Base-by-base conservation (phyloP, 148 eudicot genomes). In the Rheum nobile region DNA sequence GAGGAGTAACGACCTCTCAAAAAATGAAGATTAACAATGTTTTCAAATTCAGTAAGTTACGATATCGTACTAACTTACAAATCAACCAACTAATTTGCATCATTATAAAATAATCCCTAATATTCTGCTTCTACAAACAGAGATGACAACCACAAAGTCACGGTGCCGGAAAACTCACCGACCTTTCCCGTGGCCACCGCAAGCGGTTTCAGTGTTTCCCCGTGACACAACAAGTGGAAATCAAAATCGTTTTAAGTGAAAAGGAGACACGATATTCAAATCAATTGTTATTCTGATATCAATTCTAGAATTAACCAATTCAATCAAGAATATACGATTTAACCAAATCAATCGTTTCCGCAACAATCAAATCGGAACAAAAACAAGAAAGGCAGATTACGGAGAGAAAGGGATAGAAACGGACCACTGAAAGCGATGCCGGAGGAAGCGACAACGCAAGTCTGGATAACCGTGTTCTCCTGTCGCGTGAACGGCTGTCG, bases 391-490 rank as follows among this genome's bases (percentile, higher is more conserved):
- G 0, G 21, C 29, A 6, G 37, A 31, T 31, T 22, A 17, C 11
- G 13, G 6, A 26, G 21, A 47, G 37, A 31, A 0, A 8, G 11
- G 22, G 48, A 69, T 38, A 69, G 47, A 73, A 28, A 82, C 79
- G 67, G 0, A 84, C 86, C 86, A 68, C 83, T 78, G 43, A 81
- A 81, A 21, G 86, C 86, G 32, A 84, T 81, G 31, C 86, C 82
- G 34, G 86, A 67, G 24, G 84, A 65, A 12, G 86, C 86, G 48
- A 84, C 86, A 14, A 84, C 84, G 63, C 84, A 81, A 28, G 84
- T 81, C 76, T 84, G 84, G 71, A 81, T 84, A 54, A 83, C 86
- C 1, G 86, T 83, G 43, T 83, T 83, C 75, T 83, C 86, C 65
- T 83, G 86, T 1, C 86, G 81, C 46, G 84, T 83, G 52, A 83